Conservation (phyloP, 306 rosid genomes). For the Pueraria montana region DNA sequence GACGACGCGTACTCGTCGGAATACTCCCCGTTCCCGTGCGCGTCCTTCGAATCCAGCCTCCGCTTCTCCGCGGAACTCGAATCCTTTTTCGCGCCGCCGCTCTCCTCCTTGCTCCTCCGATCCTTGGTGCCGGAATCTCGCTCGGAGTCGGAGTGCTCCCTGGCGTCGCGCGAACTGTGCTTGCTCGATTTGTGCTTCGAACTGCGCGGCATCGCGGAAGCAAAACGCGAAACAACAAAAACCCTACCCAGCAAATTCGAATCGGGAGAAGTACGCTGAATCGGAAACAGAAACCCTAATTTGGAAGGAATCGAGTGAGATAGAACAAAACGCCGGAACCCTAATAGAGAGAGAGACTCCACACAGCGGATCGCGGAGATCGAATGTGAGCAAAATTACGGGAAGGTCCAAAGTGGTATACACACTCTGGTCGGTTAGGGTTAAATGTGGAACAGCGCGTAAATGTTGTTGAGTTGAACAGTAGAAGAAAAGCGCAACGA, state of each 20-base stretch:
- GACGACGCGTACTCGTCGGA: constrained; percentile 75
- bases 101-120: constrained; percentile 84
- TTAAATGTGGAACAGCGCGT: constrained; percentile 55
- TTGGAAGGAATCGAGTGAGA: constrained; percentile 33
- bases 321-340: constrained; percentile 51
- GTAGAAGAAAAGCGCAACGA: constrained; percentile 45
- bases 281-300: constrained; percentile 61
- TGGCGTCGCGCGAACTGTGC: constrained; percentile 82
- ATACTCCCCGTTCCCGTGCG: constrained; percentile 77
- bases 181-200: constrained; percentile 96
- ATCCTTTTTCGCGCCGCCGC: constrained; percentile 65
- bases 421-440: constrained; percentile 53
- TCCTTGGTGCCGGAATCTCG: constrained; percentile 77
- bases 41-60: constrained; percentile 81
- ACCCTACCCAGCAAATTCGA: constrained; percentile 53
- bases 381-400: constrained; percentile 52
- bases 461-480: constrained; percentile 33
- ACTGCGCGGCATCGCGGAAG: constrained; percentile 90
- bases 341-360: constrained; percentile 46
- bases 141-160: constrained; percentile 92
- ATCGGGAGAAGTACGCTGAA: constrained; percentile 3
- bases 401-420: constrained; percentile 26
- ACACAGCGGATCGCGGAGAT: constrained; percentile 54
- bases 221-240: constrained; percentile 47
- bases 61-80: constrained; percentile 76